Conservation (phyloP, 768 basidiomycete species). For the Astraeus odoratus region DNA sequence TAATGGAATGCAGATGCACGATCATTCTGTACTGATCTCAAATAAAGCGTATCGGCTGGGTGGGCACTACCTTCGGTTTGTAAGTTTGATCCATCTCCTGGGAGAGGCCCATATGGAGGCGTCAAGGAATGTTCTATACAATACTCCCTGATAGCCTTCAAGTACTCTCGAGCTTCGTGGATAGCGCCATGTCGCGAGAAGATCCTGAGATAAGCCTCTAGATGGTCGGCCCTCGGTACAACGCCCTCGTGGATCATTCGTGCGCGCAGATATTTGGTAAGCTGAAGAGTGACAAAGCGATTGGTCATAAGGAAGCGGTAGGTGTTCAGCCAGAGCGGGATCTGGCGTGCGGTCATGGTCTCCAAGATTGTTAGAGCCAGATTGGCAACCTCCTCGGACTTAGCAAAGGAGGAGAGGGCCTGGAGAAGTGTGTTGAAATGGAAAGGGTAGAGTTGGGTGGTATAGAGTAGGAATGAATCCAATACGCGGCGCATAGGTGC, state of each 20-base stretch:
- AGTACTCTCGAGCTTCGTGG: constrained; percentile 34
- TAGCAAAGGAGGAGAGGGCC: constrained; percentile 39
- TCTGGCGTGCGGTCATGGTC: constrained; percentile 40
- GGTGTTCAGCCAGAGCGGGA: constrained; percentile 35
- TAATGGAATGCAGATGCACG: constrained; percentile 41
- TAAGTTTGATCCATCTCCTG: not conserved
- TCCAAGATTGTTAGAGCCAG: constrained; percentile 36
- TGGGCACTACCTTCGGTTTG: constrained; percentile 18
- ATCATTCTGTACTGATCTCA: constrained; percentile 35
- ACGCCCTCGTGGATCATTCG: constrained; percentile 36
- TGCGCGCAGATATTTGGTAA: constrained; percentile 40
- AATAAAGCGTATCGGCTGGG: constrained; percentile 37
- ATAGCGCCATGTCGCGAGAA: constrained; percentile 39
- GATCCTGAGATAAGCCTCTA: constrained; percentile 43
- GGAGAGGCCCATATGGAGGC: constrained; percentile 16
- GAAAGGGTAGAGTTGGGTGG: constrained; percentile 17
- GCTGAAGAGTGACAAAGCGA: constrained; percentile 42
- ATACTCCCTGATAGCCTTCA: constrained; percentile 30
- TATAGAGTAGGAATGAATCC: constrained; percentile 33
- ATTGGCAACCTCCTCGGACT: constrained; percentile 33
- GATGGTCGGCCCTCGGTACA: constrained; percentile 35
- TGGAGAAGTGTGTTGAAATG: constrained; percentile 50
- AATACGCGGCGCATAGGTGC: constrained; percentile 40
- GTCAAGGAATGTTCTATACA: constrained; percentile 13
- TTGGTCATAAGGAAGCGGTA: constrained; percentile 42